Percentiles rank a stretch among this genome's conserved stretches.
Evolutionary conservation across 2,329 filamentous ascomycete genomes (phyloP).

Genomic region (Colletotrichum filicis): DNA sequence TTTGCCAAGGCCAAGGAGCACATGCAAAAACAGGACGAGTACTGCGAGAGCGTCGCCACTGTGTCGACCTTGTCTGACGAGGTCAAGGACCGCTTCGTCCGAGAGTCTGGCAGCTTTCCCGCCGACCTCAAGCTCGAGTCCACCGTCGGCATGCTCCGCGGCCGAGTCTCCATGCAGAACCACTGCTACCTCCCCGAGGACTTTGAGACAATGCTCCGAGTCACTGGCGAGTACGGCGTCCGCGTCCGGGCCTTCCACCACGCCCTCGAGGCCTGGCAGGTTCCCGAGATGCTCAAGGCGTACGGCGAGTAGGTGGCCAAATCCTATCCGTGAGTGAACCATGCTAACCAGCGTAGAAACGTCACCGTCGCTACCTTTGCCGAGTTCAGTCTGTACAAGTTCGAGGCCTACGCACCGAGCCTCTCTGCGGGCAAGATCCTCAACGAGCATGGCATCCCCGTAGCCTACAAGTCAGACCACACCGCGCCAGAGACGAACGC

Average conservation of each 20-base stretch:
- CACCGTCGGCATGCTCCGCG: slow-evolving; percentile 51
- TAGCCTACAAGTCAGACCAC: slow-evolving; percentile 58
- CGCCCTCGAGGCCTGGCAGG: slow-evolving; percentile 51
- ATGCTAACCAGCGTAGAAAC: slow-evolving; percentile 40
- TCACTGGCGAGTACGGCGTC: slow-evolving; percentile 55
- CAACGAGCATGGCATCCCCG: slow-evolving; percentile 49
- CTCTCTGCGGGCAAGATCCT: slow-evolving; percentile 53
- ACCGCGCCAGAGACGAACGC: slow-evolving; percentile 46
- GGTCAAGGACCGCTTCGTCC: slow-evolving; percentile 37
- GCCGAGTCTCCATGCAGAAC: slow-evolving; percentile 53
- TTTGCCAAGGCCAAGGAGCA: slow-evolving; percentile 49
- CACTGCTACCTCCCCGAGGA: slow-evolving; percentile 58
- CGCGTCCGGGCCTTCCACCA: slow-evolving; percentile 54
- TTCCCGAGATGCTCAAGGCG: slow-evolving; percentile 52
- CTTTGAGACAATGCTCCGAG: slow-evolving; percentile 53
- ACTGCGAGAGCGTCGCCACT: slow-evolving; percentile 38
- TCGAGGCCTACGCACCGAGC: slow-evolving; percentile 53
- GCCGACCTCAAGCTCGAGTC: slow-evolving; percentile 52
- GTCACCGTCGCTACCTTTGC: slow-evolving; percentile 56
- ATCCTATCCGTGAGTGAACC: slow-evolving; percentile 4
- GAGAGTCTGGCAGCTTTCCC: slow-evolving; percentile 39
- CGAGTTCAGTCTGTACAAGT: slow-evolving; percentile 53
- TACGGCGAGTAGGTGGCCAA: slow-evolving; percentile 40
- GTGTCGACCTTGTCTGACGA: slow-evolving; percentile 36
- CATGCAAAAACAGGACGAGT: slow-evolving; percentile 49